Evolutionary conservation across 208 protist genomes (phyloP).

Genomic region (Trichomonas gallinae): DNA sequence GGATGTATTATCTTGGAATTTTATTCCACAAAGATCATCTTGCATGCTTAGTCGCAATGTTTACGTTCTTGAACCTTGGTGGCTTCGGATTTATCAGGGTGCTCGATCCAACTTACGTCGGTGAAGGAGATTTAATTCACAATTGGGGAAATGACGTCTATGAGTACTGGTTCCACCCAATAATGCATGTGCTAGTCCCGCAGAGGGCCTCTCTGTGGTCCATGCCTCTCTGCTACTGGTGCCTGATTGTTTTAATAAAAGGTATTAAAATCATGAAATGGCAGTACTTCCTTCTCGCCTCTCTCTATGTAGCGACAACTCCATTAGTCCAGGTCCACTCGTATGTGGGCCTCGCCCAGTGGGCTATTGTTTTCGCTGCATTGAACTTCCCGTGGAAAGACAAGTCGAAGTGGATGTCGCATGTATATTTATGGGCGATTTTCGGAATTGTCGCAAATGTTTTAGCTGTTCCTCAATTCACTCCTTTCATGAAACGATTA

Average conservation of each 20-base stretch:
- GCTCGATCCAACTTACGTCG: not conserved
- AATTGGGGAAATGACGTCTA: not conserved
- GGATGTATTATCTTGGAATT: not conserved
- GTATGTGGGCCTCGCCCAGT: not conserved
- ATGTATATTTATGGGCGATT: not conserved
- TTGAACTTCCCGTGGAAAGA: not conserved
- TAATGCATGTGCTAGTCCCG: not conserved
- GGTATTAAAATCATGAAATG: not conserved
- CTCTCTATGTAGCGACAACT: not conserved
- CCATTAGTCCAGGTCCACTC: not conserved
- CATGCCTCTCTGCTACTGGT: not conserved
- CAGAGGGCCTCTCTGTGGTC: not conserved
- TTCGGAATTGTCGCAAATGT: not conserved
- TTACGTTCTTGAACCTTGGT: not conserved
- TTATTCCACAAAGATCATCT: not conserved
- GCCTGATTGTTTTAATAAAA: not conserved
- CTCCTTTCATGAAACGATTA: not conserved
- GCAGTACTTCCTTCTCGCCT: not conserved
- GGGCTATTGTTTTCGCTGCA: not conserved
- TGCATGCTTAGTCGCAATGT: not conserved
- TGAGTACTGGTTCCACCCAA: slow-evolving; percentile 18
- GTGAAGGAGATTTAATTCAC: not conserved
- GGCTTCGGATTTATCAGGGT: not conserved
- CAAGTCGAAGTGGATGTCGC: not conserved
- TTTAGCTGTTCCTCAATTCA: not conserved